Evolutionary conservation across 2,329 filamentous ascomycete species (phyloP).

Genomic region (Claviceps maximensis): DNA sequence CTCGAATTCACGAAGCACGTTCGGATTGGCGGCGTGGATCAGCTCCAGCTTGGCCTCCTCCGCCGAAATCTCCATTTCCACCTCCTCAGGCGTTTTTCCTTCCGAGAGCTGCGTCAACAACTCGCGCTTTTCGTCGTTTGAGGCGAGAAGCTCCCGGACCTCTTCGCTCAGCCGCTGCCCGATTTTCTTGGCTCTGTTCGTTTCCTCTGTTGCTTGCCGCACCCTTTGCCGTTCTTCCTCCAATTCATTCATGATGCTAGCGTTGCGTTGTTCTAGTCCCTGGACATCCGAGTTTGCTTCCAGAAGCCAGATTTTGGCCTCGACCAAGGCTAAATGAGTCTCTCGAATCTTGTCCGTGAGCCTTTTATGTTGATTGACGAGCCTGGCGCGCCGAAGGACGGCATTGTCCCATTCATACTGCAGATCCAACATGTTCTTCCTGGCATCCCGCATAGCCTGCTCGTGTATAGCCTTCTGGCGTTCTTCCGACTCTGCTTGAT

Average conservation of each 20-base stretch:
- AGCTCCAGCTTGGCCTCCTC: conserved; percentile 66
- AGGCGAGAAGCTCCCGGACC: conserved; percentile 26
- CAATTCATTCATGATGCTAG: conserved; percentile 40
- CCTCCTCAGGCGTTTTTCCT: conserved; percentile 43
- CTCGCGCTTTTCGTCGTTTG: conserved; percentile 25
- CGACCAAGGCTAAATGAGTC: conserved; percentile 50
- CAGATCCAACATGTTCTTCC: conserved; percentile 31
- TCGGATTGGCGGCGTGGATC: conserved; percentile 64
- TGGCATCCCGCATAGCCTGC: conserved; percentile 19
- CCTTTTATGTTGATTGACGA: conserved; percentile 39
- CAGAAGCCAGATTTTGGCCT: conserved; percentile 56
- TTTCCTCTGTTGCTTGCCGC: conserved; percentile 23
- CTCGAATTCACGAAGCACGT: conserved; percentile 66
- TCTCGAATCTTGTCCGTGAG: conserved; percentile 48
- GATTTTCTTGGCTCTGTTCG: conserved; percentile 23
- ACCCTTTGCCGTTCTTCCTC: conserved; percentile 29
- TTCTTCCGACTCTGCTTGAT: conserved; percentile 22
- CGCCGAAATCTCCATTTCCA: conserved; percentile 61
- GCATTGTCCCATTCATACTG: conserved; percentile 41
- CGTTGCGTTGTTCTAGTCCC: conserved; percentile 53
- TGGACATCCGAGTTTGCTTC: conserved; percentile 75
- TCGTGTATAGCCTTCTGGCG: conserved; percentile 18
- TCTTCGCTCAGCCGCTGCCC: conserved; percentile 18
- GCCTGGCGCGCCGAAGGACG: conserved; percentile 41
- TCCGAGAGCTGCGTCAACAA: conserved; percentile 30